phyloP scores from a whole-genome alignment of 2,329 filamentous ascomycete genomes.

The Calcarisporium arbuscula region DNA sequence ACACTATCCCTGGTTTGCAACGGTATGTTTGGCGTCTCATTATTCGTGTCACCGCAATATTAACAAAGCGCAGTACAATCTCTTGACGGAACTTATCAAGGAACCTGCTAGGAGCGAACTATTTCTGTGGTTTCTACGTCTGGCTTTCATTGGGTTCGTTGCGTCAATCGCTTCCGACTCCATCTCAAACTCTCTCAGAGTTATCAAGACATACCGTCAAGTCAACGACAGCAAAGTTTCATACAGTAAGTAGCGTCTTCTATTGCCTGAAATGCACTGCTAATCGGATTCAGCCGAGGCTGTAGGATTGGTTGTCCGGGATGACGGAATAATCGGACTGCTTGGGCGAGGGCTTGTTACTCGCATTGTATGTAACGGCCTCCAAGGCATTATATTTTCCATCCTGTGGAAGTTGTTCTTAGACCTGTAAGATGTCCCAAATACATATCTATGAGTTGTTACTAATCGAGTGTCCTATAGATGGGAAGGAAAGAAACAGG shows the following conservation, averaged over 20 bases:
- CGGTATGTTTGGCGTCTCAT: slow-evolving; percentile 27
- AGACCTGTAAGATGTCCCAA: slow-evolving; percentile 37
- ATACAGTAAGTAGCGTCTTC: slow-evolving; percentile 26
- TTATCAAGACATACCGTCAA: slow-evolving; percentile 43
- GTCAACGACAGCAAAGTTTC: slow-evolving; percentile 42
- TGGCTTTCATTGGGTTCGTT: slow-evolving; percentile 30
- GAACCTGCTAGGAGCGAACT: slow-evolving; percentile 35
- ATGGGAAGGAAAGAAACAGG: too few species aligned
- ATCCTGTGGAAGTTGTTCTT: slow-evolving; percentile 44
- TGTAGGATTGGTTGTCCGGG: slow-evolving; percentile 29
- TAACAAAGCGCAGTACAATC: slow-evolving; percentile 32
- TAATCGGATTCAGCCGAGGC: slow-evolving; percentile 30
- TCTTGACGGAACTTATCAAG: slow-evolving; percentile 28
- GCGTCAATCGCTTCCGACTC: slow-evolving; percentile 39
- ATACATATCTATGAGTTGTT: too few species aligned
- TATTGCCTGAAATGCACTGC: not conserved
- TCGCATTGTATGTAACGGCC: slow-evolving; percentile 40
- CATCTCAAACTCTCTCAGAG: slow-evolving; percentile 40
- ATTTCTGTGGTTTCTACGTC: slow-evolving; percentile 34
- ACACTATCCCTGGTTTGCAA: slow-evolving; percentile 45
- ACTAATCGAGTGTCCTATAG: too few species aligned
- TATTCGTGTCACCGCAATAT: not conserved
- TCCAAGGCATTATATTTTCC: slow-evolving; percentile 40
- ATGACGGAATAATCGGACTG: slow-evolving; percentile 35
- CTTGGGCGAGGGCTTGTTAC: slow-evolving; percentile 40